Percentiles rank a stretch among this genome's conserved stretches.
These are phyloP conservation scores for Aspergillus olivimuriae DNA, from an alignment of 495 filamentous ascomycete genomes.

Conservation along the genomic window DNA sequence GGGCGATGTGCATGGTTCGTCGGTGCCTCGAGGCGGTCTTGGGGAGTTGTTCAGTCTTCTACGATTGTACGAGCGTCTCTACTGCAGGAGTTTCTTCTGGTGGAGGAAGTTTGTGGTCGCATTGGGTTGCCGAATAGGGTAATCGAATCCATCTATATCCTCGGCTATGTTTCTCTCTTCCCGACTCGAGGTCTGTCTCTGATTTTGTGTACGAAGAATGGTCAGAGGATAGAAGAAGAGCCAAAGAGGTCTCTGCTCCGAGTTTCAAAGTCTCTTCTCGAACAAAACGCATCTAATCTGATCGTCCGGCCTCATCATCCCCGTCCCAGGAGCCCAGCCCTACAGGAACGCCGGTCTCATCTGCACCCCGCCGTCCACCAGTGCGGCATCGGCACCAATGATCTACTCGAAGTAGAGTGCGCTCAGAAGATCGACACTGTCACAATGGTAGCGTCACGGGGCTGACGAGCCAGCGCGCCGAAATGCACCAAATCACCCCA, in stretches of 20 bases:
- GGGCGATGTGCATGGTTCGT: conserved; percentile 32
- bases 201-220: neutral
- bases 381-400: too few species aligned
- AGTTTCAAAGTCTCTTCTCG: neutral
- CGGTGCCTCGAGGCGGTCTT: neutral
- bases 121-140: conserved; percentile 11
- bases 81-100: conserved; percentile 8
- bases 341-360: neutral
- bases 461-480: too few species aligned
- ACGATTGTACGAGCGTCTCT: conserved; percentile 7
- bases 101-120: conserved; percentile 1
- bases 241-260: too few species aligned
- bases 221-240: too few species aligned
- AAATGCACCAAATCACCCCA: conserved; percentile 22
- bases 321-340: too few species aligned
- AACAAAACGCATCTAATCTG: neutral
- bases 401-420: too few species aligned
- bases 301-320: neutral
- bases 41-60: neutral
- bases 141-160: conserved; percentile 4
- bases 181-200: too few species aligned
- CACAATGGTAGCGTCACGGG: too few species aligned
- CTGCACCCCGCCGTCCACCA: neutral
- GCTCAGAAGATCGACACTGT: neutral
- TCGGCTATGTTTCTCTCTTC: too few species aligned